Percentiles rank a stretch among this genome's conserved stretches.
Evolutionary conservation across 768 basidiomycete species (phyloP).

Genomic region (Mycena rosella): DNA sequence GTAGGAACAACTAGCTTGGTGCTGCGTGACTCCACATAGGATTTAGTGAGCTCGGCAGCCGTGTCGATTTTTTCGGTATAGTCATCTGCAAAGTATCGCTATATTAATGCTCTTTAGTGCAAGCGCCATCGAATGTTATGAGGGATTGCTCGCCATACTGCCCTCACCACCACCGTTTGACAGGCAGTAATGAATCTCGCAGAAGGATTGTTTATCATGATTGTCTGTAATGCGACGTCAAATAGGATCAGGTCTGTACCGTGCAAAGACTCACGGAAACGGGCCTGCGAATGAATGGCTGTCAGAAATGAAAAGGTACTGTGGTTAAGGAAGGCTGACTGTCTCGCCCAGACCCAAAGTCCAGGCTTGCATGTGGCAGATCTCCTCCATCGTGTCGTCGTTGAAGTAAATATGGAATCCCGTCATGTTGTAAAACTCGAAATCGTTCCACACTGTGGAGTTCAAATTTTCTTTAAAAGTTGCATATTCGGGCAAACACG

Average conservation of each 20-base stretch:
- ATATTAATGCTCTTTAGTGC: not conserved
- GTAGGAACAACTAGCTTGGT: slow-evolving; percentile 31
- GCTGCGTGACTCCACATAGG: slow-evolving; percentile 32
- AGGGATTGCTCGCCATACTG: slow-evolving; percentile 19
- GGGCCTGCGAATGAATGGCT: slow-evolving; percentile 8
- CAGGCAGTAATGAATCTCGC: slow-evolving; percentile 40
- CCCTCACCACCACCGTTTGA: slow-evolving; percentile 34
- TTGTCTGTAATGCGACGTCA: slow-evolving; percentile 29
- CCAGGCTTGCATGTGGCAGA: slow-evolving; percentile 46
- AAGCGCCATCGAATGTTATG: not conserved
- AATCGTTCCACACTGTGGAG: slow-evolving; percentile 33
- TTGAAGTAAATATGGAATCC: slow-evolving; percentile 45
- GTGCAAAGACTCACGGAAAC: slow-evolving; percentile 25
- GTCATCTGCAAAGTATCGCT: slow-evolving; percentile 32
- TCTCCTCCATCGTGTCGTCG: slow-evolving; percentile 38
- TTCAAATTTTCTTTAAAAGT: not conserved
- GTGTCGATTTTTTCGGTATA: slow-evolving; percentile 19
- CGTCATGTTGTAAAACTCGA: slow-evolving; percentile 46
- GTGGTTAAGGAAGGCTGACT: slow-evolving; percentile 8
- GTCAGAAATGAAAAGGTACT: not conserved
- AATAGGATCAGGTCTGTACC: not conserved
- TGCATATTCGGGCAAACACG: not conserved
- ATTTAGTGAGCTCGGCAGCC: slow-evolving; percentile 23
- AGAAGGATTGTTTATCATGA: slow-evolving; percentile 33
- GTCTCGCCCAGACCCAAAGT: slow-evolving; percentile 42